Percentiles rank a stretch among this genome's conserved stretches.
Conservation (phyloP, 495 filamentous ascomycete species). For the Xylaria castorea region DNA sequence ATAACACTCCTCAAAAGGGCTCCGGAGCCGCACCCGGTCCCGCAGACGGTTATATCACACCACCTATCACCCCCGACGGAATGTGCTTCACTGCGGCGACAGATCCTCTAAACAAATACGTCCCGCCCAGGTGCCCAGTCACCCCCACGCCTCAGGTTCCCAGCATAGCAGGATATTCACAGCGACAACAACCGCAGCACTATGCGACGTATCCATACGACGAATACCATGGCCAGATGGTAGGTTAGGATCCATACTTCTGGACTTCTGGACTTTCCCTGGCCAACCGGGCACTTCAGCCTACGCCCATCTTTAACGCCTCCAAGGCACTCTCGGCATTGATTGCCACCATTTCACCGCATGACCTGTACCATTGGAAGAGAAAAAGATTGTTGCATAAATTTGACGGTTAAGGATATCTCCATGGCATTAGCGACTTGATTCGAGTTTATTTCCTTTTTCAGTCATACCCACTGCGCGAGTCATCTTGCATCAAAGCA, state of each 20-base stretch:
- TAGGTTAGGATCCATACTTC: slow-evolving; percentile 29
- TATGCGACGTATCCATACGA: slow-evolving; percentile 38
- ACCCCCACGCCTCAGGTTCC: slow-evolving; percentile 57
- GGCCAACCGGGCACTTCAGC: not conserved
- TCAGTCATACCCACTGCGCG: slow-evolving; percentile 45
- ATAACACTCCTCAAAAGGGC: slow-evolving; percentile 86
- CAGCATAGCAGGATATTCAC: slow-evolving; percentile 29
- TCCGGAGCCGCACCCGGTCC: slow-evolving; percentile 65
- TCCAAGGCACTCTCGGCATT: slow-evolving; percentile 23
- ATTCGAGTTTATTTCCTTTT: slow-evolving; percentile 40
- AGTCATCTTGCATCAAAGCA: slow-evolving; percentile 37
- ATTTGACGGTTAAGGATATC: slow-evolving; percentile 46
- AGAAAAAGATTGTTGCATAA: slow-evolving; percentile 48
- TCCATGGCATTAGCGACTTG: slow-evolving; percentile 47
- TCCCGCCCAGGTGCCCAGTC: slow-evolving; percentile 58
- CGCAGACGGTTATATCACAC: slow-evolving; percentile 86
- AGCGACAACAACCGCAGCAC: slow-evolving; percentile 35
- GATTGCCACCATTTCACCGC: slow-evolving; percentile 8
- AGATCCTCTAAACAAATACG: slow-evolving; percentile 54
- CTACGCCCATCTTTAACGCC: not conserved
- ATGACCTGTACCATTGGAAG: slow-evolving; percentile 44
- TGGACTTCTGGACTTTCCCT: slow-evolving; percentile 21
- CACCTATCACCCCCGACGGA: slow-evolving; percentile 93
- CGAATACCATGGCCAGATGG: slow-evolving; percentile 40
- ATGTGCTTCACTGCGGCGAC: slow-evolving; percentile 59